phyloP scores from a whole-genome alignment of 306 rosid genomes.

The Geum urbanum region DNA sequence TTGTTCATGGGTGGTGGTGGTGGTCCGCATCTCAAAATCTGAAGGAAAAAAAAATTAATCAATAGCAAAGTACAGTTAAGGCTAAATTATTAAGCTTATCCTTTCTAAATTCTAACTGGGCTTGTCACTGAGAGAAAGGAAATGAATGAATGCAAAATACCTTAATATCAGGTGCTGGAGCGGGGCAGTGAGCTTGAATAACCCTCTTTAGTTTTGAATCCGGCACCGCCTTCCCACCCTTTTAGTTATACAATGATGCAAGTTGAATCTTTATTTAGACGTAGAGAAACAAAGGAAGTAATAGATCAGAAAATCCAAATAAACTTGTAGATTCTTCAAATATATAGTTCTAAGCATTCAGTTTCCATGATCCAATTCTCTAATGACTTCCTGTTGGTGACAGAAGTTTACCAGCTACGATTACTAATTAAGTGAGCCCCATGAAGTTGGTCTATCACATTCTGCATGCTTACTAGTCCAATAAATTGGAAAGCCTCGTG shows the following conservation, averaged over 20 bases:
- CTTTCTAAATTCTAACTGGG: no score
- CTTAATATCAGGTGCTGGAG: slow-evolving; percentile 47
- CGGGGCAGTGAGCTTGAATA: slow-evolving; percentile 43
- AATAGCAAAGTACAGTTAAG: neutral
- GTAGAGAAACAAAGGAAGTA: neutral
- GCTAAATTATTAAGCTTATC: no score
- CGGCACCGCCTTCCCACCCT: slow-evolving; percentile 56
- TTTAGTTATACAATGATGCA: slow-evolving; percentile 9
- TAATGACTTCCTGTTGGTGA: neutral
- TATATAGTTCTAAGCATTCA: neutral
- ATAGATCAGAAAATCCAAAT: neutral
- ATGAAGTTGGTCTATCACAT: neutral
- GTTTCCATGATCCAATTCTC: neutral
- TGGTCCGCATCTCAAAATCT: slow-evolving; percentile 54
- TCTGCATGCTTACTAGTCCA: neutral
- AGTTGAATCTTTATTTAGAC: neutral
- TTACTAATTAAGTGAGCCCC: neutral
- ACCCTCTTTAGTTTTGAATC: slow-evolving; percentile 46
- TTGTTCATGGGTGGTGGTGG: slow-evolving; percentile 61
- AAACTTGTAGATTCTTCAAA: neutral
- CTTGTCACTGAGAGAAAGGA: neutral
- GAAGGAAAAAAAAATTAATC: neutral
- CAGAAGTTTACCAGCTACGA: no score
- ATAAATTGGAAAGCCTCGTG: neutral
- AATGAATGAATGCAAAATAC: slow-evolving; percentile 12